These are phyloP conservation scores for Candida neerlandica DNA, from an alignment of 1,139 yeast genomes.

Conservation along the genomic window DNA sequence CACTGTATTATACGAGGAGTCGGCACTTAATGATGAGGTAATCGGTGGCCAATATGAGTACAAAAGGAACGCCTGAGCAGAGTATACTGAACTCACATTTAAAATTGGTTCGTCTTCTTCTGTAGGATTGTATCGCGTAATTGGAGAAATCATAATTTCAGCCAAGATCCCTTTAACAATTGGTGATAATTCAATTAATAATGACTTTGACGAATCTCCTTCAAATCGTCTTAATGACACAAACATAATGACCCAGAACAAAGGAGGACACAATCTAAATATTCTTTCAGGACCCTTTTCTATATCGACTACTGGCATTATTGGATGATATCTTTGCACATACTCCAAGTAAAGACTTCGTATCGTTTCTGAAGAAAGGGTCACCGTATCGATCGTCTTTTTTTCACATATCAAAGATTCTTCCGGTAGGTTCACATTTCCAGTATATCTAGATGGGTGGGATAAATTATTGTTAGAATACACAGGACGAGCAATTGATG, in stretches of 20 bases:
- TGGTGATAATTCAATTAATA: slow-evolving; percentile 62
- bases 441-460: background rate
- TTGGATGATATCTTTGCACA: slow-evolving; percentile 74
- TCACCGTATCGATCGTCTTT: slow-evolving; percentile 68
- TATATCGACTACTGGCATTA: slow-evolving; percentile 85
- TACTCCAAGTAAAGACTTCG: slow-evolving; percentile 69
- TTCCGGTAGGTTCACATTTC: slow-evolving; percentile 32
- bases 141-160: slow-evolving; percentile 87
- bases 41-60: slow-evolving; percentile 96
- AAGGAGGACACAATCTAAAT: slow-evolving; percentile 76
- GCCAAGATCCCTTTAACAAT: slow-evolving; percentile 76
- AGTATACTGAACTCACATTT: slow-evolving; percentile 90
- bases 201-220: slow-evolving; percentile 36
- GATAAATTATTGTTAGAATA: slow-evolving; percentile 5
- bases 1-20: slow-evolving; percentile 91
- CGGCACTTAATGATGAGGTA: slow-evolving; percentile 91
- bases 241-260: slow-evolving; percentile 93
- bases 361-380: slow-evolving; percentile 63
- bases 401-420: slow-evolving; percentile 56
- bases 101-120: slow-evolving; percentile 77
- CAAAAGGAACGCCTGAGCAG: slow-evolving; percentile 88
- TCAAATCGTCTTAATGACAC: slow-evolving; percentile 69
- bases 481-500: slow-evolving; percentile 26
- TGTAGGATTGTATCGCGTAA: slow-evolving; percentile 76
- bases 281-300: slow-evolving; percentile 78